A percentile compares a stretch with the other conserved stretches of the same genome.
These are phyloP conservation scores for Auricularia sp. DNA, from an alignment of 768 basidiomycete genomes.

Conservation along the genomic window DNA sequence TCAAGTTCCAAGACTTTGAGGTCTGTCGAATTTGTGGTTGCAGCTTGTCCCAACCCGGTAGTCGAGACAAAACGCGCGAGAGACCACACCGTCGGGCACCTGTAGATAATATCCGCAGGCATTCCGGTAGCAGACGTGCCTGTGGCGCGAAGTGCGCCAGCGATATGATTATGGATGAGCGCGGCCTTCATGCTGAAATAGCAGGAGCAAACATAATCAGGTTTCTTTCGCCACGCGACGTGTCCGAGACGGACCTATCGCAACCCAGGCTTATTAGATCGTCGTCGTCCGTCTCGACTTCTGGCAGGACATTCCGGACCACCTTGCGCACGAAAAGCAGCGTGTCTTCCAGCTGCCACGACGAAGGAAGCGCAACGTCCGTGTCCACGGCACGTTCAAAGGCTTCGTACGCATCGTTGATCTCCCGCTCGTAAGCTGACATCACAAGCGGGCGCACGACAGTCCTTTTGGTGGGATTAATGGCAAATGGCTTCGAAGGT, in stretches of 20 bases:
- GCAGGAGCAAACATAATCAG: background rate
- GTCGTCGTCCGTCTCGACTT: conserved; percentile 18
- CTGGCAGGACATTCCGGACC: conserved; percentile 23
- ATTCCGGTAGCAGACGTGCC: conserved; percentile 9
- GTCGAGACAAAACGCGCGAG: conserved; percentile 19
- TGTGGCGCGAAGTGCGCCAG: conserved; percentile 12
- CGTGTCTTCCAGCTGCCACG: conserved; percentile 9
- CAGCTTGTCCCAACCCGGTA: conserved; percentile 25
- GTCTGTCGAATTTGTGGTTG: conserved; percentile 10
- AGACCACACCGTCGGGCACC: conserved; percentile 28
- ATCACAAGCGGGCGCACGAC: conserved; percentile 25
- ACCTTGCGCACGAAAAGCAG: conserved; percentile 23
- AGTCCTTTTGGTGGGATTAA: conserved; percentile 31
- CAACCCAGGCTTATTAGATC: conserved; percentile 33
- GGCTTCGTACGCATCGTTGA: conserved; percentile 21
- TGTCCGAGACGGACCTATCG: conserved; percentile 13
- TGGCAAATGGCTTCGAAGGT: conserved; percentile 20
- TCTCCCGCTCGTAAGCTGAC: conserved; percentile 26
- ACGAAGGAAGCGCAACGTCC: background rate
- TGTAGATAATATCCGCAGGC: conserved; percentile 23
- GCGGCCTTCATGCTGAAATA: conserved; percentile 13
- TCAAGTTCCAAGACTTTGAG: conserved; percentile 18
- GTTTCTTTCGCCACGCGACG: too few relatives aligned
- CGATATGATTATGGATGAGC: conserved; percentile 23
- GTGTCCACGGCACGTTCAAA: background rate